A percentile compares a stretch with the other conserved stretches of the same genome.
Conservation (phyloP, 2,329 filamentous ascomycete genomes). For the Sporothrix dimorphospora region DNA sequence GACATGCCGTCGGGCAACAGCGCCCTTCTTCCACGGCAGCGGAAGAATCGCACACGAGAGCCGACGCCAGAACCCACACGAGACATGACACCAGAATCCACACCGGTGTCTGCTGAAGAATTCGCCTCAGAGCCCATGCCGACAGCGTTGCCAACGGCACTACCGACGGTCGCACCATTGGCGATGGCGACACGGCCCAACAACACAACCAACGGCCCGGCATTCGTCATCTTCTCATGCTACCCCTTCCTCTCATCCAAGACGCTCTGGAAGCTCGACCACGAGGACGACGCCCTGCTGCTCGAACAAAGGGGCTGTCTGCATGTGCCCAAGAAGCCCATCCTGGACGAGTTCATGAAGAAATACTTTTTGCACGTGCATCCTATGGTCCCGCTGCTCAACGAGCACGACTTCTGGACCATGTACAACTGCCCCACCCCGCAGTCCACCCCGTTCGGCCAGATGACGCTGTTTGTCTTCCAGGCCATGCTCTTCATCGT, state of each 20-base stretch:
- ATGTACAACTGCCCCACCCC: conserved; percentile 38
- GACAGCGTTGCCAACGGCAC: neutral
- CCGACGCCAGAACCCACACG: neutral
- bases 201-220: neutral
- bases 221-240: conserved; percentile 42
- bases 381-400: conserved; percentile 47
- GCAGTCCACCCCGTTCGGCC: conserved; percentile 32
- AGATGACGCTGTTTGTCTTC: conserved; percentile 50
- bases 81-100: neutral
- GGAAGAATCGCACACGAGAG: neutral
- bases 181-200: neutral
- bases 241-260: conserved; percentile 48
- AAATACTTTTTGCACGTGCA: conserved; percentile 53
- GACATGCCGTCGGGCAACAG: neutral
- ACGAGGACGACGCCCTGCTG: conserved; percentile 49
- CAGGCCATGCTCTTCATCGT: conserved; percentile 49
- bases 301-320: conserved; percentile 51
- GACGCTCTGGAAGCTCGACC: conserved; percentile 43
- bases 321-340: conserved; percentile 44
- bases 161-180: neutral
- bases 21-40: neutral
- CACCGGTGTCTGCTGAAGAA: neutral
- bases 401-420: conserved; percentile 53
- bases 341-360: conserved; percentile 51
- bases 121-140: neutral